Percentiles rank a stretch among this genome's conserved stretches.
Conservation (phyloP, 2,329 filamentous ascomycete genomes). For the Endothia cerciana region DNA sequence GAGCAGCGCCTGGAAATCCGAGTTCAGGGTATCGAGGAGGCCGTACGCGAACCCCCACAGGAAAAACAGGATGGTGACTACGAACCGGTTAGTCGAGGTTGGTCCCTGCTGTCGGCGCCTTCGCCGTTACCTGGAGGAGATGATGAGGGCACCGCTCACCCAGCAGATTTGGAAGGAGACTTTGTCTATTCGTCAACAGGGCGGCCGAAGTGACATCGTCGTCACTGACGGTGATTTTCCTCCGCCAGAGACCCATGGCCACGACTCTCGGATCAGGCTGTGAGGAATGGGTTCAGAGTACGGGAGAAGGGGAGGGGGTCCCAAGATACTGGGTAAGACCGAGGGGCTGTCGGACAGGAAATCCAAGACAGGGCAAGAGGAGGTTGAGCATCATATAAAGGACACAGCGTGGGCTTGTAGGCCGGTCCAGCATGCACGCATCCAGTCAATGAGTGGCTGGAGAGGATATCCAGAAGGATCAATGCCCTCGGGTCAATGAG, state of each 20-base stretch:
- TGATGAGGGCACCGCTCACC: slow-evolving; percentile 21
- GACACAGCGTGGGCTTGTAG: neutral
- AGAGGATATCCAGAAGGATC: slow-evolving; percentile 1
- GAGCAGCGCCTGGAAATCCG: slow-evolving; percentile 42
- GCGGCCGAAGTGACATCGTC: slow-evolving; percentile 40
- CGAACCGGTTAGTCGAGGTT: neutral
- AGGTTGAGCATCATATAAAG: neutral
- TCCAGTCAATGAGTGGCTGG: neutral
- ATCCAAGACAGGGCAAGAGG: neutral
- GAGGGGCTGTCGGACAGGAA: neutral
- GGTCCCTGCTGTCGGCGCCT: neutral
- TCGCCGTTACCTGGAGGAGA: too few relatives aligned
- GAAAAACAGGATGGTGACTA: slow-evolving; percentile 42
- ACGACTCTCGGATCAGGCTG: neutral
- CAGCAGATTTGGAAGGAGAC: slow-evolving; percentile 38
- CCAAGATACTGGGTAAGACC: neutral
- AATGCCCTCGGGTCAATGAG: slow-evolving; percentile 5
- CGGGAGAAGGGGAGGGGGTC: neutral
- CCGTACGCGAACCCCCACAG: slow-evolving; percentile 44
- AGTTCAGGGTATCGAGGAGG: slow-evolving; percentile 36
- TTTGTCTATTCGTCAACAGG: slow-evolving; percentile 40
- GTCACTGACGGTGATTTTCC: slow-evolving; percentile 40
- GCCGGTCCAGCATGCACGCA: neutral
- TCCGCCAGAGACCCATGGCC: slow-evolving; percentile 37
- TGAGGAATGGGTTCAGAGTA: neutral